Evolutionary conservation across 805 yeast species (phyloP), one percentile per base, ranked within the genome.

Genomic region (Candida schatavii): DNA sequence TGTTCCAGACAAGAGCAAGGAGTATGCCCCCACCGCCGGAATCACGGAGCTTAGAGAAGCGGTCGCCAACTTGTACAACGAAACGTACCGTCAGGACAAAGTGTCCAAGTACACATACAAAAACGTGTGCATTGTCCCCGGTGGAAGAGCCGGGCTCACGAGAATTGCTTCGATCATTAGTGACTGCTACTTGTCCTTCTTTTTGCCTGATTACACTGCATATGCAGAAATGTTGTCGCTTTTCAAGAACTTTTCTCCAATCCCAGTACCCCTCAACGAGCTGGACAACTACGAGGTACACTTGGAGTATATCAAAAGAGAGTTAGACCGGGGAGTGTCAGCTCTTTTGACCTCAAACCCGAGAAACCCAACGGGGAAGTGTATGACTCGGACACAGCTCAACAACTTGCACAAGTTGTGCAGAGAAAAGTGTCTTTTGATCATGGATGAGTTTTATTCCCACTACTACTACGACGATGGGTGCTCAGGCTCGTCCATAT

Each of bases 401-500:
- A 49, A 61, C 27, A 64, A 72, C 37, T 64, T 78, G 42, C 84
- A 78, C 52, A 62, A 68, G 35, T 57, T 78, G 64, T 78, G 83
- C 53, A 64, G 81, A 42, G 70, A 66, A 28, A 68, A 62, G 47
- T 77, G 83, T 56, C 66, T 78, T 37, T 66, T 78, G 48, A 78
- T 78, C 47, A 78, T 78, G 84, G 84, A 78, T 58, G 84, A 78
- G 50, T 78, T 78, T 51, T 78, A 78, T 55, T 74, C 80, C 4
- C 77, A 80, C 48, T 78, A 77, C 53, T 76, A 77, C 52, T 78
- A 78, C 51, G 74, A 70, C 39, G 80, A 76, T 30, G 66, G 63
- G 7, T 80, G 82, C 45, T 57, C 70, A 6, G 84, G 83, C 3
- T 68, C 74, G 18, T 68, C 78, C 1, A 67, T 73, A 13, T 67